A percentile compares a stretch with the other conserved stretches of the same genome.
Conservation (phyloP, 202 grass and related monocot species). For the Setaria viridis region DNA sequence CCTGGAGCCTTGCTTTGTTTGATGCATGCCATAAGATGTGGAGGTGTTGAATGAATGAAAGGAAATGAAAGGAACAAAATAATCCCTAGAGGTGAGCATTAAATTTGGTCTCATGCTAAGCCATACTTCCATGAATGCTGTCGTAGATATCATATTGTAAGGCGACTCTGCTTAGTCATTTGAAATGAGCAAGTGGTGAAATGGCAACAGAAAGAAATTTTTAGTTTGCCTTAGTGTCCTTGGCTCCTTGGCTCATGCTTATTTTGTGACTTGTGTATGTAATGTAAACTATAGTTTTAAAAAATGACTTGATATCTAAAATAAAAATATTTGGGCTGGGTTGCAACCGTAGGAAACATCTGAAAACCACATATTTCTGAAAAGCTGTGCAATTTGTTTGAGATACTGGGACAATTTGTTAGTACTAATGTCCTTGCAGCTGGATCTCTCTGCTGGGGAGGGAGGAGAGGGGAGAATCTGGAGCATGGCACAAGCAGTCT, state of each 20-base stretch:
- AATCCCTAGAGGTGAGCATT: conserved; percentile 42
- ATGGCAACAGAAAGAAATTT: neutral
- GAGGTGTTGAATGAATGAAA: conserved; percentile 24
- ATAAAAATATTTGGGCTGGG: neutral
- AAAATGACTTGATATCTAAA: neutral
- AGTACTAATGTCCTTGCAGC: neutral
- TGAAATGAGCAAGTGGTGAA: conserved; percentile 30
- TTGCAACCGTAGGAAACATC: neutral
- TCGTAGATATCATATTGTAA: neutral
- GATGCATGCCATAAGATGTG: conserved; percentile 35
- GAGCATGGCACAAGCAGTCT: conserved; percentile 32
- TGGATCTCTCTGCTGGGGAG: neutral
- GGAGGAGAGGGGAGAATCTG: conserved; percentile 22
- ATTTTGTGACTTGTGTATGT: neutral
- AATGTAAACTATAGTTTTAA: conserved; percentile 6
- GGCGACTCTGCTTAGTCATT: conserved; percentile 19
- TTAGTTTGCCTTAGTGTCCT: neutral
- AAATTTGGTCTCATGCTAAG: conserved; percentile 44
- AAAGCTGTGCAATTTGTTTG: neutral
- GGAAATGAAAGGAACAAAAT: neutral
- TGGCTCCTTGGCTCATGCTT: neutral
- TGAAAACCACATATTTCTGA: neutral
- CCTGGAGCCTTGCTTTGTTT: conserved; percentile 35
- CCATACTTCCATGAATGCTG: conserved; percentile 35
- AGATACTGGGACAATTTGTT: neutral